Percentiles rank a stretch among this genome's conserved stretches.
These are phyloP conservation scores for Thalassia testudinum DNA, from an alignment of 116 monocot genomes.

Conservation along the genomic window DNA sequence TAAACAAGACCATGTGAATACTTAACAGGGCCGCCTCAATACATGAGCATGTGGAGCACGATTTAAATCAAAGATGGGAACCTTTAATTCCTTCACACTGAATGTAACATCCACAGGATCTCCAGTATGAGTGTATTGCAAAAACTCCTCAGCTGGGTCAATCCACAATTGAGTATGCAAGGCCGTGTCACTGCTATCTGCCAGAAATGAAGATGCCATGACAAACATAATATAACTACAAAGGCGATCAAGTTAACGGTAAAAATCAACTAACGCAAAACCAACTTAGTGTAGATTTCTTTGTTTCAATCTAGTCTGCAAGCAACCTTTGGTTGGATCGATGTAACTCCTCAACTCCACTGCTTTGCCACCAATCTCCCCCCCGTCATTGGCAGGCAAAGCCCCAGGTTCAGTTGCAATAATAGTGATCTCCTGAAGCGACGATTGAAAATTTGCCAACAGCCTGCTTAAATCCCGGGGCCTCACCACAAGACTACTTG, in stretches of 20 bases:
- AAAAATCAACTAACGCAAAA: constrained; percentile 4
- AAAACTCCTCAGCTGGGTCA: constrained; percentile 83
- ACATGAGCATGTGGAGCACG: neutral
- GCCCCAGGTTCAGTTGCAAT: constrained; percentile 61
- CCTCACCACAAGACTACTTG: constrained; percentile 61
- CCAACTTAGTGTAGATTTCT: neutral
- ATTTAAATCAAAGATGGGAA: constrained; percentile 4
- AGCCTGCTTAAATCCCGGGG: constrained; percentile 66
- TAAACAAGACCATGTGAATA: too few species aligned
- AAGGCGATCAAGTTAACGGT: neutral
- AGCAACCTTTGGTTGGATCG: constrained; percentile 75
- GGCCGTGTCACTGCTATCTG: constrained; percentile 64
- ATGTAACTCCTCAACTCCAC: constrained; percentile 85
- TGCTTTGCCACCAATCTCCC: constrained; percentile 73
- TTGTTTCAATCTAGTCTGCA: neutral
- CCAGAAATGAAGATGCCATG: constrained; percentile 1
- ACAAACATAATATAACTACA: neutral
- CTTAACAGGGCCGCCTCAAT: too few species aligned
- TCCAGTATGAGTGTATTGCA: constrained; percentile 70
- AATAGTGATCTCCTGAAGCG: constrained; percentile 83
- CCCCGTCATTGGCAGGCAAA: constrained; percentile 19
- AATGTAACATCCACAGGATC: constrained; percentile 89
- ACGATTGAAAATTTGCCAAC: constrained; percentile 82
- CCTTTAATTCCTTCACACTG: constrained; percentile 89
- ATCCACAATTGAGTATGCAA: constrained; percentile 98